Percentiles rank a stretch among this genome's conserved stretches.
These are phyloP conservation scores for Umbelopsis vinacea DNA, from an alignment of 192 early-diverging fungal genomes.

Conservation along the genomic window DNA sequence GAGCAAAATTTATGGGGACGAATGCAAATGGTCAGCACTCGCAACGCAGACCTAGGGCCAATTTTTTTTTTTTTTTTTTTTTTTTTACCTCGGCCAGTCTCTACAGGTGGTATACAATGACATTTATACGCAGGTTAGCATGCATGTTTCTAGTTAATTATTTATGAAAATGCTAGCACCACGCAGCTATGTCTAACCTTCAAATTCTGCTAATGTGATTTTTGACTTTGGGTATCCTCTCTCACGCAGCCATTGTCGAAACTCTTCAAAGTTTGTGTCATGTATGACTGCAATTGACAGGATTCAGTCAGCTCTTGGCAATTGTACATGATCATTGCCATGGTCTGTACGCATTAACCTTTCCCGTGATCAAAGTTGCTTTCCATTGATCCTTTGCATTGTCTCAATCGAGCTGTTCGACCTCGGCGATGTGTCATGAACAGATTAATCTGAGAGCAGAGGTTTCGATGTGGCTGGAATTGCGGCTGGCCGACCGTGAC, in stretches of 20 bases:
- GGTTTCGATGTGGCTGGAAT: no score
- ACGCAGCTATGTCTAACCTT: constrained; percentile 34
- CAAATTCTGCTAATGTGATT: constrained; percentile 56
- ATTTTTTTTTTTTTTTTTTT: not conserved
- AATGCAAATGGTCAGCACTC: no score
- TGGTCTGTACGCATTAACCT: not conserved
- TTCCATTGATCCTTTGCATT: not conserved
- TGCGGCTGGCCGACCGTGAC: no score
- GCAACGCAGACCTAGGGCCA: no score
- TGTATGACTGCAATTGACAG: constrained; percentile 40
- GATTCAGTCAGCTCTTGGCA: not conserved
- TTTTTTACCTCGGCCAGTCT: constrained; percentile 12
- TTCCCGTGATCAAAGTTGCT: not conserved
- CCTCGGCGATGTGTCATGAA: not conserved
- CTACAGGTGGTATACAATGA: not conserved
- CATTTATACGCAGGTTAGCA: not conserved
- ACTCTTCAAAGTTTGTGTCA: constrained; percentile 50
- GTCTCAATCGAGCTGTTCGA: not conserved
- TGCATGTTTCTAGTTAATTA: not conserved
- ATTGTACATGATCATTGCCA: no score
- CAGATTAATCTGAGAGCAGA: not conserved
- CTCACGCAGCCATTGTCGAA: constrained; percentile 52
- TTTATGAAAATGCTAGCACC: not conserved
- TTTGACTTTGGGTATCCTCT: constrained; percentile 55
- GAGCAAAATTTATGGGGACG: no score